A percentile compares a stretch with the other conserved stretches of the same genome.
These are phyloP conservation scores for Diplotaxis tenuifolia DNA, from an alignment of 345 rosid genomes.

Conservation along the genomic window DNA sequence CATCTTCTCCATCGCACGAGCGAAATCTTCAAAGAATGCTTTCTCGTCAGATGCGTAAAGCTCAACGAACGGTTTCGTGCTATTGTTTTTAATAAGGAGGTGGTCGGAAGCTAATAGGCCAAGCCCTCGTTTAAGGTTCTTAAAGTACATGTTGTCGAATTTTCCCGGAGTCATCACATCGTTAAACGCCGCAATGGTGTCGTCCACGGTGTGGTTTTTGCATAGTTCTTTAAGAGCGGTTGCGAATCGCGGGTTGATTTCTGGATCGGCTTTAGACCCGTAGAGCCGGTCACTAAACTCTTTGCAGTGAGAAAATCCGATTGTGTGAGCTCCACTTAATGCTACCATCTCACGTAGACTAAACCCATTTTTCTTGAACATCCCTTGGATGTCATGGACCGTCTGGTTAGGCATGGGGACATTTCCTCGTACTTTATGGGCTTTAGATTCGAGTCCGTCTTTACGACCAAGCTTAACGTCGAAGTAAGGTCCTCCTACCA, in stretches of 20 bases:
- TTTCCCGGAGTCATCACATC: conserved; percentile 57
- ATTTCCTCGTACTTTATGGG: conserved; percentile 34
- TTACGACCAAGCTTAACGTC: conserved; percentile 49
- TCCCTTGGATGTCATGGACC: conserved; percentile 36
- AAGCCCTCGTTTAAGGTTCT: conserved; percentile 45
- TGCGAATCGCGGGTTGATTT: conserved; percentile 44
- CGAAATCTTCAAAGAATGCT: conserved; percentile 45
- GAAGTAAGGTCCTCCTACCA: conserved; percentile 61
- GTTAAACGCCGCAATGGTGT: conserved; percentile 51
- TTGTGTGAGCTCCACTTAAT: conserved; percentile 59
- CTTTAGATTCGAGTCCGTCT: conserved; percentile 52
- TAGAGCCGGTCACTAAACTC: conserved; percentile 44
- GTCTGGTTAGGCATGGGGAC: conserved; percentile 44
- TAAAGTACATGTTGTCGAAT: conserved; percentile 53
- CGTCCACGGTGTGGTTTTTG: conserved; percentile 33
- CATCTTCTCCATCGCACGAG: conserved; percentile 51
- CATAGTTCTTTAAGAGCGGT: conserved; percentile 40
- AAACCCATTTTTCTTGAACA: conserved; percentile 46
- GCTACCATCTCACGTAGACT: conserved; percentile 49
- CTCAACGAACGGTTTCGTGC: conserved; percentile 42
- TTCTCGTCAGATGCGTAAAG: conserved; percentile 43
- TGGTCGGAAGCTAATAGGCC: conserved; percentile 44
- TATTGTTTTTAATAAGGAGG: conserved; percentile 27
- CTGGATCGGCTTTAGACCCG: conserved; percentile 37
- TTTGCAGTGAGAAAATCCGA: conserved; percentile 60